These are phyloP conservation scores for Triglochin maritima DNA, from an alignment of 106 monocot genomes.

Conservation along the genomic window DNA sequence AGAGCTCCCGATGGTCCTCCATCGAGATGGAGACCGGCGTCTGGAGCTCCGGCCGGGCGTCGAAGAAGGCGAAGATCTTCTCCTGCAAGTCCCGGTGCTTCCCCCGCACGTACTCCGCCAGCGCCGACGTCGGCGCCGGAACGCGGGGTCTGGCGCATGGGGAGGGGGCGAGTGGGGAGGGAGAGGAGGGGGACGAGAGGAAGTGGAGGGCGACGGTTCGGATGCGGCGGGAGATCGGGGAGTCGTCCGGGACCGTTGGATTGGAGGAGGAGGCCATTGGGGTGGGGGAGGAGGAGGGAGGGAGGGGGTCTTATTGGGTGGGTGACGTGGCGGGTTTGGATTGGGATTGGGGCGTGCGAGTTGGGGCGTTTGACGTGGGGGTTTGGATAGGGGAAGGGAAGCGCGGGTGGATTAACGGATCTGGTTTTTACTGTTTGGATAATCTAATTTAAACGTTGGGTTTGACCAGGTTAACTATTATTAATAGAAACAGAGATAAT, in stretches of 20 bases:
- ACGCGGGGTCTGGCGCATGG: slow-evolving; percentile 28
- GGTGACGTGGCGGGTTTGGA: too few species aligned
- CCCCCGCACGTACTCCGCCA: slow-evolving; percentile 41
- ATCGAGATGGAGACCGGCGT: slow-evolving; percentile 82
- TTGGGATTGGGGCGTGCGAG: too few species aligned
- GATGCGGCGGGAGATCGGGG: neutral
- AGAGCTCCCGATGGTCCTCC: slow-evolving; percentile 75
- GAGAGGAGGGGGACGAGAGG: neutral
- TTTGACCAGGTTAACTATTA: too few species aligned
- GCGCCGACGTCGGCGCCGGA: slow-evolving; percentile 11
- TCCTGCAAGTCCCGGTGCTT: slow-evolving; percentile 49
- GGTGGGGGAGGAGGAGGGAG: slow-evolving; percentile 1
- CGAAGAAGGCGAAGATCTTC: slow-evolving; percentile 60
- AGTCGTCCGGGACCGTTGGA: neutral
- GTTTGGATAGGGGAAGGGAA: too few species aligned
- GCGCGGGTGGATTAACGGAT: too few species aligned
- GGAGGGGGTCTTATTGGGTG: neutral
- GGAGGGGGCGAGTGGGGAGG: slow-evolving; percentile 4
- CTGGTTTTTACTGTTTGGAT: too few species aligned
- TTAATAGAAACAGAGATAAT: too few species aligned
- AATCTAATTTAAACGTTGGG: too few species aligned
- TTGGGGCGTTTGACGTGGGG: too few species aligned
- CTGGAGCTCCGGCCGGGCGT: slow-evolving; percentile 58
- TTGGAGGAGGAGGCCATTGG: neutral
- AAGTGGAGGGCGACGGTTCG: neutral